These are phyloP conservation scores for Solidago caesia DNA, from an alignment of 129 eudicot species.

Conservation along the genomic window DNA sequence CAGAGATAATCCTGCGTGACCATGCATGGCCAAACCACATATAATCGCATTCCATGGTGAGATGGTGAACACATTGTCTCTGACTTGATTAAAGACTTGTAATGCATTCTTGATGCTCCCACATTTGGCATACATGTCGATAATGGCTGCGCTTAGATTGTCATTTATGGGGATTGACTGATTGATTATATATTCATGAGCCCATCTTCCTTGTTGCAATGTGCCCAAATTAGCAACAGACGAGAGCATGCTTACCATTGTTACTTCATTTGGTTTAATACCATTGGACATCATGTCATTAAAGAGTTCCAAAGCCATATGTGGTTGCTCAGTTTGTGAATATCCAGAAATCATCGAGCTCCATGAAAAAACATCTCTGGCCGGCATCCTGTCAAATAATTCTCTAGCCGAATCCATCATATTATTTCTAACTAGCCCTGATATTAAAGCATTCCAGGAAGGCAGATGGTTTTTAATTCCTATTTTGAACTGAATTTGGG, in stretches of 20 bases:
- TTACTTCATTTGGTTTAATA: slow-evolving; percentile 71
- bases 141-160: slow-evolving; percentile 73
- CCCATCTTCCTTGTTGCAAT: slow-evolving; percentile 63
- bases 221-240: slow-evolving; percentile 72
- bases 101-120: slow-evolving; percentile 64
- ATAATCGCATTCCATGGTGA: slow-evolving; percentile 96
- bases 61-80: slow-evolving; percentile 38
- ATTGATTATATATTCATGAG: slow-evolving; percentile 54
- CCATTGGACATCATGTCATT: slow-evolving; percentile 57
- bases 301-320: slow-evolving; percentile 58
- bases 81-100: slow-evolving; percentile 56
- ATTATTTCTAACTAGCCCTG: slow-evolving; percentile 66
- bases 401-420: slow-evolving; percentile 56
- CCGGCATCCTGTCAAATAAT: slow-evolving; percentile 64
- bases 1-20: slow-evolving; percentile 67
- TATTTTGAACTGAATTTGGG: slow-evolving; percentile 59
- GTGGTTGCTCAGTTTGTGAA: slow-evolving; percentile 57
- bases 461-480: slow-evolving; percentile 60
- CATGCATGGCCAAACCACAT: slow-evolving; percentile 93
- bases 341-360: slow-evolving; percentile 92
- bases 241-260: slow-evolving; percentile 88
- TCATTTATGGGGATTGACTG: slow-evolving; percentile 66
- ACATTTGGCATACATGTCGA: slow-evolving; percentile 95
- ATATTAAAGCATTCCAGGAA: slow-evolving; percentile 77
- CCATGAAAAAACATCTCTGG: slow-evolving; percentile 80